These are phyloP conservation scores for Chloropicon primus DNA, from an alignment of 139 green algal genomes.

Conservation along the genomic window DNA sequence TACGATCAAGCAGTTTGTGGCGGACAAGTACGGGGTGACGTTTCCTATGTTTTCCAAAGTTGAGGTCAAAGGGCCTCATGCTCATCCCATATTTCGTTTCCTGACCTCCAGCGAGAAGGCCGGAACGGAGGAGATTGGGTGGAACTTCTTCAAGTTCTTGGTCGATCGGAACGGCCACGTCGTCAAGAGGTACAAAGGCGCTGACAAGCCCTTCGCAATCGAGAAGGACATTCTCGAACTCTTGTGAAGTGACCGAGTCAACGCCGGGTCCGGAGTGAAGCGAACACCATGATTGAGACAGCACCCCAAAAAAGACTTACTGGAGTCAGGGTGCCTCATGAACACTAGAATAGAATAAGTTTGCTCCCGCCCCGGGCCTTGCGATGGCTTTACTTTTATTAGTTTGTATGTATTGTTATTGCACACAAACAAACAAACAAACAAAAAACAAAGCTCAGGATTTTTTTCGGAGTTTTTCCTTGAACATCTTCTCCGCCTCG, in stretches of 20 bases:
- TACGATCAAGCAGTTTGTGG: constrained; percentile 55
- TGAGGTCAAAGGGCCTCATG: constrained; percentile 44
- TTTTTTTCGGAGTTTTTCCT: too few species aligned
- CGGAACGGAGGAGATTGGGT: background rate
- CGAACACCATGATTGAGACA: background rate
- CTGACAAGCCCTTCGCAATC: background rate
- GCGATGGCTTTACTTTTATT: background rate
- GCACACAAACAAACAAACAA: too few species aligned
- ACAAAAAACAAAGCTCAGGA: too few species aligned
- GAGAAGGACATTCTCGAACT: background rate
- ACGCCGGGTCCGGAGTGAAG: too few species aligned
- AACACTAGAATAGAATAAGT: too few species aligned
- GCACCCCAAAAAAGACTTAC: background rate
- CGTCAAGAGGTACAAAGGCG: background rate
- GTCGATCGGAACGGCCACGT: background rate
- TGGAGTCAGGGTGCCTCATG: background rate
- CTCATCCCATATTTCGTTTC: constrained; percentile 46
- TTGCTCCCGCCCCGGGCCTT: background rate
- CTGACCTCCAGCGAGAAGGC: constrained; percentile 26
- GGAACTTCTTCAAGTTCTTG: background rate
- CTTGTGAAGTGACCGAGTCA: background rate
- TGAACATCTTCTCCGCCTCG: too few species aligned
- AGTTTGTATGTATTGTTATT: too few species aligned
- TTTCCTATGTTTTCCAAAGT: constrained; percentile 54
- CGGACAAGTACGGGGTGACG: constrained; percentile 20